Evolutionary conservation across 1,284 basidiomycete species (phyloP).

Genomic region (Sutorius eximius): DNA sequence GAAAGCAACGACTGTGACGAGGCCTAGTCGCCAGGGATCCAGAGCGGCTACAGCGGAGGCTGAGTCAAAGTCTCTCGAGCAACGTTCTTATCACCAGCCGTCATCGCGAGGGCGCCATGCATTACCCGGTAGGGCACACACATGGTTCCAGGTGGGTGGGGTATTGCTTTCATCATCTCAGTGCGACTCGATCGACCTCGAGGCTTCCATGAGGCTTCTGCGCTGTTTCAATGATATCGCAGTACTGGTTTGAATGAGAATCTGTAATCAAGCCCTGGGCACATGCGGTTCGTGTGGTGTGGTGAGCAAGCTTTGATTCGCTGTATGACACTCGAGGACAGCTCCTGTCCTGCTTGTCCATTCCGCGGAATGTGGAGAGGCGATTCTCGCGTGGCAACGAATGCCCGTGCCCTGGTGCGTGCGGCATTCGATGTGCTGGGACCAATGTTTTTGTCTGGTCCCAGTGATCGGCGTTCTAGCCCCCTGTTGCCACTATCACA

Average conservation of each 20-base stretch:
- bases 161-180: slow-evolving; percentile 1
- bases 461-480: slow-evolving; percentile 12
- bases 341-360: background rate
- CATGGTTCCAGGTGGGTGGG: background rate
- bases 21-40: background rate
- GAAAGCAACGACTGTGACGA: background rate
- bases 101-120: background rate
- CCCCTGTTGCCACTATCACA: background rate
- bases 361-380: background rate
- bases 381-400: background rate
- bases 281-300: background rate
- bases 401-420: background rate
- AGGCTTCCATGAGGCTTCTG: slow-evolving; percentile 19
- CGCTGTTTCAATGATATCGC: background rate
- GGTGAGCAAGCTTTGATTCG: background rate
- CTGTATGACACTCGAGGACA: background rate
- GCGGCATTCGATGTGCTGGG: background rate
- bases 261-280: background rate
- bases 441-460: background rate
- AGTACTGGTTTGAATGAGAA: background rate
- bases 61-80: background rate
- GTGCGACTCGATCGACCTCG: slow-evolving; percentile 9
- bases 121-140: background rate
- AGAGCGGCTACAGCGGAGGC: background rate
- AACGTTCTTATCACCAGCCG: slow-evolving; percentile 14